Percentiles rank a stretch among this genome's conserved stretches.
Evolutionary conservation across 129 eudicot genomes (phyloP).

Genomic region (Flaveria brownii): DNA sequence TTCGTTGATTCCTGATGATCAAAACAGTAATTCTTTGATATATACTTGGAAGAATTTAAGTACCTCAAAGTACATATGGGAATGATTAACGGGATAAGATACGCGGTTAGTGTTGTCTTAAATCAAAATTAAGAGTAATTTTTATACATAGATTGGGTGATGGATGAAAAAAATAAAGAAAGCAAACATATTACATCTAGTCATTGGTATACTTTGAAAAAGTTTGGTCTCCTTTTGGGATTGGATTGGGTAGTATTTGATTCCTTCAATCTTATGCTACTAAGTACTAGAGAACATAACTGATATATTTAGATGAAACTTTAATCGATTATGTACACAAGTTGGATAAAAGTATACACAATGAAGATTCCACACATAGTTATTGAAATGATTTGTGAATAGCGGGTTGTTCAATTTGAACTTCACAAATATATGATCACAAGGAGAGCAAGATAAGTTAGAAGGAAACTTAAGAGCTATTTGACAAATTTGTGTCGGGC

Average conservation of each 20-base stretch:
- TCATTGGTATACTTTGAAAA: conserved; percentile 34
- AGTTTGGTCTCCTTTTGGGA: conserved; percentile 33
- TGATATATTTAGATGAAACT: neutral
- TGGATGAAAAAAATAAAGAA: conserved; percentile 16
- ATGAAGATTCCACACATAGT: neutral
- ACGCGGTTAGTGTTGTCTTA: conserved; percentile 17
- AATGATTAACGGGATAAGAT: conserved; percentile 24
- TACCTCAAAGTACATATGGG: conserved; percentile 25
- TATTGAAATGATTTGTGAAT: neutral
- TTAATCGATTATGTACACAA: neutral
- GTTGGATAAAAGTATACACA: neutral
- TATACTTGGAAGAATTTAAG: neutral
- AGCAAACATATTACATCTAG: conserved; percentile 27
- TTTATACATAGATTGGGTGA: conserved; percentile 27
- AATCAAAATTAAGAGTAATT: neutral
- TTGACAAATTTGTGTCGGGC: too few relatives aligned
- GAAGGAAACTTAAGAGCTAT: too few relatives aligned
- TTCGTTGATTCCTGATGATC: conserved; percentile 5
- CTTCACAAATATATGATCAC: too few relatives aligned
- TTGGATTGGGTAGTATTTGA: conserved; percentile 25
- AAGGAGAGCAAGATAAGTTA: too few relatives aligned
- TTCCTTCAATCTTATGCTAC: conserved; percentile 28
- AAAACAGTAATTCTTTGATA: neutral
- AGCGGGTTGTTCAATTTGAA: too few relatives aligned
- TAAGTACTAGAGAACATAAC: neutral